These are phyloP conservation scores for carrot (Daucus carota) DNA, from an alignment of 129 eudicot genomes.

Conservation along the genomic window DH1_v3.0 NC_030383.2:59758501-59759000, in stretches of 20 bases:
- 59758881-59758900: slow-evolving; percentile 53
- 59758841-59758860: slow-evolving; percentile 57
- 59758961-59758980: slow-evolving; percentile 91
- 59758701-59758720: too few species aligned
- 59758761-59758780: slow-evolving; percentile 46
- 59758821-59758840: slow-evolving; percentile 46
- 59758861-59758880: slow-evolving; percentile 27
- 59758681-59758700: too few species aligned
- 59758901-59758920: slow-evolving; percentile 55
- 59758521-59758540: too few species aligned
- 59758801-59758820: slow-evolving; percentile 57
- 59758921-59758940: slow-evolving; percentile 46
- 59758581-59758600: too few species aligned
- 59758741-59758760: slow-evolving; percentile 57
- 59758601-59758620: too few species aligned
- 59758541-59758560: too few species aligned
- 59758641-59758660: too few species aligned
- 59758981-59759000: slow-evolving; percentile 89
- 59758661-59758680: too few species aligned
- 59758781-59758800: slow-evolving; percentile 56
- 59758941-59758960: slow-evolving; percentile 74
- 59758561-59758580: too few species aligned
- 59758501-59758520: too few species aligned
- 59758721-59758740: slow-evolving; percentile 42
- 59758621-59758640: too few species aligned